A percentile compares a stretch with the other conserved stretches of the same genome.
These are phyloP conservation scores for Neurospora cerealis DNA, from an alignment of 495 filamentous ascomycete genomes.

Conservation along the genomic window DNA sequence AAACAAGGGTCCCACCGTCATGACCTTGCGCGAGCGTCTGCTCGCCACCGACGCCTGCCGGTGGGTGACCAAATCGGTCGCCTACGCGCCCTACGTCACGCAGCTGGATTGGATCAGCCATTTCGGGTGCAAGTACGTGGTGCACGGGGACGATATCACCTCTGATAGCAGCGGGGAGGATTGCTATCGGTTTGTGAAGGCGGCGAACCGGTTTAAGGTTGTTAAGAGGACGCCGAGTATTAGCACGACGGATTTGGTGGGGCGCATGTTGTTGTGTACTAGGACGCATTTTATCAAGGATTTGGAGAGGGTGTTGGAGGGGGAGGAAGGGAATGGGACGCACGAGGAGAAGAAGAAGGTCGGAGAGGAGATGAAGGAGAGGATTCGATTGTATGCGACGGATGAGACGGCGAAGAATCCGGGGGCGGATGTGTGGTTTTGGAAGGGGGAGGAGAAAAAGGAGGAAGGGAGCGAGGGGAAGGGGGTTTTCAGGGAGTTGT, in stretches of 20 bases:
- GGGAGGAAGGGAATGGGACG: conserved; percentile 60
- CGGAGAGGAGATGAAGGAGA: conserved; percentile 52
- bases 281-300: conserved; percentile 79
- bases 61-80: conserved; percentile 77
- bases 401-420: conserved; percentile 65
- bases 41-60: conserved; percentile 88
- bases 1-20: conserved; percentile 97
- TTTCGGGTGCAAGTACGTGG: conserved; percentile 88
- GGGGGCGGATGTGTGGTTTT: conserved; percentile 71
- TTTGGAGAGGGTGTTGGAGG: conserved; percentile 53
- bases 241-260: conserved; percentile 93
- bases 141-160: conserved; percentile 96
- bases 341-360: conserved; percentile 51
- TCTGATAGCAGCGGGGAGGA: conserved; percentile 86
- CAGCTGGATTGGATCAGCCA: conserved; percentile 85
- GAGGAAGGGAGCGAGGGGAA: conserved; percentile 35
- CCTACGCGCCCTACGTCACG: conserved; percentile 90
- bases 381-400: conserved; percentile 76
- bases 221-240: conserved; percentile 96
- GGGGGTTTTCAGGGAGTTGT: conserved; percentile 50
- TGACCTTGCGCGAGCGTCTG: conserved; percentile 82
- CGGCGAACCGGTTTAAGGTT: conserved; percentile 80
- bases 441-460: conserved; percentile 45
- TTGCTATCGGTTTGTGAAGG: conserved; percentile 95
- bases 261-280: conserved; percentile 91